Percentiles rank a stretch among this genome's conserved stretches.
Conservation (phyloP, 2,329 filamentous ascomycete species). For the Colletotrichum siamense region DNA sequence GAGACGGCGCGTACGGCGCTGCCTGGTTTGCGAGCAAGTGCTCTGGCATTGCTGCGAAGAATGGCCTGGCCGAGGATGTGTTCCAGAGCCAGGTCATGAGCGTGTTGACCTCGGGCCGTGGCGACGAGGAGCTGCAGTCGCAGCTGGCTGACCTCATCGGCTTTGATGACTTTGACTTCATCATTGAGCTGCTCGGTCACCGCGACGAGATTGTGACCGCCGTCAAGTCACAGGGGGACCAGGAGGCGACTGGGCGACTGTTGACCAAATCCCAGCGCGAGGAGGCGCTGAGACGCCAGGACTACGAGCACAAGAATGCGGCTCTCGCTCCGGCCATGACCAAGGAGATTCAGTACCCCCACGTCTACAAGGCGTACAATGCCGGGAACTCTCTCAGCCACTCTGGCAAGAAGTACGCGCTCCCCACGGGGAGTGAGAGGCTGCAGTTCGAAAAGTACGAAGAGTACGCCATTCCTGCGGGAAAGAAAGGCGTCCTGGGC, state of each 20-base stretch:
- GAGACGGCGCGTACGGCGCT: conserved; percentile 52
- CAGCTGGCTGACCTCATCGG: conserved; percentile 88
- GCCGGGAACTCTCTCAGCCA: conserved; percentile 86
- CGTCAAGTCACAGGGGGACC: conserved; percentile 36
- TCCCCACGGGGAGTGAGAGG: conserved; percentile 78
- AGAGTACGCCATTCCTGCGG: conserved; percentile 86
- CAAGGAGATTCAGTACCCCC: conserved; percentile 82
- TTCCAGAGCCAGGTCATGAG: conserved; percentile 80
- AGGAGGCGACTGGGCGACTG: conserved; percentile 56
- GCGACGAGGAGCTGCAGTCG: conserved; percentile 90
- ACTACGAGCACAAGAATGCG: conserved; percentile 83
- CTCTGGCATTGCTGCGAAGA: conserved; percentile 67
- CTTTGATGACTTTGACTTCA: conserved; percentile 91
- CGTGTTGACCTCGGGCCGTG: conserved; percentile 69
- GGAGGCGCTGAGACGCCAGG: conserved; percentile 75
- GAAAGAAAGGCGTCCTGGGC: conserved; percentile 76
- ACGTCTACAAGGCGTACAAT: conserved; percentile 85
- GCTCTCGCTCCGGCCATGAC: conserved; percentile 73
- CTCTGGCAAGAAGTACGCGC: conserved; percentile 79
- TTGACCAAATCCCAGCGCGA: conserved; percentile 81
- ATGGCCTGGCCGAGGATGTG: conserved; percentile 71
- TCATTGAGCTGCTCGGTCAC: conserved; percentile 87
- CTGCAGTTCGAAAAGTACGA: conserved; percentile 81
- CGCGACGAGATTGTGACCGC: conserved; percentile 69
- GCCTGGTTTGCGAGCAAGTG: conserved; percentile 79